These are phyloP conservation scores for Ceratocystiopsis sp. DNA, from an alignment of 2,329 filamentous ascomycete genomes.

Conservation along the genomic window DNA sequence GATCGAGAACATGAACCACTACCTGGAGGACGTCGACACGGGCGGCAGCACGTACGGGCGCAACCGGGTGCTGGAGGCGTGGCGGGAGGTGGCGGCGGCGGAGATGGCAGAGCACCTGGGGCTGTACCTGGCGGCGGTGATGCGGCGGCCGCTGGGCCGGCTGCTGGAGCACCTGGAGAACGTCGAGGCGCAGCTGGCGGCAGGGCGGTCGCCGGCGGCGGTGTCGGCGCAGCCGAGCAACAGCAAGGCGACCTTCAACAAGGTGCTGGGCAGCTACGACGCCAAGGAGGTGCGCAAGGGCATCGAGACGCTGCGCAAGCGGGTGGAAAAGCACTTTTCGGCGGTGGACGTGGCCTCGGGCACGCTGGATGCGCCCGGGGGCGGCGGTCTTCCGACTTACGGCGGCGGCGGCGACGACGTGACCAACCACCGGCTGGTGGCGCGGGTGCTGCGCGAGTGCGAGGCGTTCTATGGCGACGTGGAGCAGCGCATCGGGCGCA, in stretches of 20 bases:
- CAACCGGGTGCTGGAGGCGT: constrained; percentile 66
- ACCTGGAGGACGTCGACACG: constrained; percentile 79
- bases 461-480: constrained; percentile 46
- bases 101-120: constrained; percentile 79
- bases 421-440: constrained; percentile 25
- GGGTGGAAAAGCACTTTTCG: constrained; percentile 85
- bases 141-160: constrained; percentile 77
- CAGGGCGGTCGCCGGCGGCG: constrained; percentile 39
- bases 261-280: constrained; percentile 66
- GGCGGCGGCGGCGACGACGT: background rate
- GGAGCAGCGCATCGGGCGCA: constrained; percentile 39
- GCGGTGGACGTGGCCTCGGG: too few relatives aligned
- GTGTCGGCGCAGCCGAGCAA: constrained; percentile 73
- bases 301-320: constrained; percentile 75
- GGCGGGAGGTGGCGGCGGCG: constrained; percentile 59
- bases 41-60: too few relatives aligned
- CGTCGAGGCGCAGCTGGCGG: constrained; percentile 53
- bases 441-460: constrained; percentile 41
- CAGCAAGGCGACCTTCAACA: constrained; percentile 68
- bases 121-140: constrained; percentile 74
- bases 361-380: too few relatives aligned
- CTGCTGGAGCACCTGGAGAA: constrained; percentile 84
- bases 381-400: too few relatives aligned
- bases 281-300: constrained; percentile 73
- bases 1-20: constrained; percentile 99